phyloP scores from a whole-genome alignment of 139 green algal species.

The Prasinococcaceae sp. region DNA sequence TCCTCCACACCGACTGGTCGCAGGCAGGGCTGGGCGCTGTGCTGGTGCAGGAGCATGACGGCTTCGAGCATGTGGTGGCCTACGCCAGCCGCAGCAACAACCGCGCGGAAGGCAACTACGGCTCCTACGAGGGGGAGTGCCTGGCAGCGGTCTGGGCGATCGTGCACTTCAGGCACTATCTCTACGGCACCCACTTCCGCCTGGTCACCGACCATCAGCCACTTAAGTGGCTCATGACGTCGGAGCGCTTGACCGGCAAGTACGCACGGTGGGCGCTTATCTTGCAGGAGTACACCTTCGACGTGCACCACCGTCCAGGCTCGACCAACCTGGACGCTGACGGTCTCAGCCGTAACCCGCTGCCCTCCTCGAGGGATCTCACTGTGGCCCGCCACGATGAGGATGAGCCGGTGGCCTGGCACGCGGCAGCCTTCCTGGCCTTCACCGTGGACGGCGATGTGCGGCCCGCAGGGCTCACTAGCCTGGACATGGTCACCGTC shows the following conservation, averaged over 20 bases:
- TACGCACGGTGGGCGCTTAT: constrained; percentile 6
- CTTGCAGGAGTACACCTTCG: not conserved
- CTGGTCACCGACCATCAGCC: constrained; percentile 17
- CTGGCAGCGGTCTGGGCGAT: constrained; percentile 7
- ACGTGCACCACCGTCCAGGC: not conserved
- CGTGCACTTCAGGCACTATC: not conserved
- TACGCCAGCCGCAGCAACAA: constrained; percentile 8
- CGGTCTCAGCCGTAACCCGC: not conserved
- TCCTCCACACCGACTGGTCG: constrained; percentile 1
- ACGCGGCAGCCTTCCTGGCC: not conserved
- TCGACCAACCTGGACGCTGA: constrained; percentile 1
- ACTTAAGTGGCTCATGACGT: constrained; percentile 9
- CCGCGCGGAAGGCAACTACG: constrained; percentile 11
- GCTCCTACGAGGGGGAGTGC: constrained; percentile 8
- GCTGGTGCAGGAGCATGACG: constrained; percentile 2
- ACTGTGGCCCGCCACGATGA: too few species aligned
- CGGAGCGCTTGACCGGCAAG: not conserved
- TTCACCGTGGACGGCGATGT: not conserved
- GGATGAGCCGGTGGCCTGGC: too few species aligned
- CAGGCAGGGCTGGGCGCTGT: constrained; percentile 1
- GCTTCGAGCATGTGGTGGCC: constrained; percentile 1
- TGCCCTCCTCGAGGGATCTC: too few species aligned
- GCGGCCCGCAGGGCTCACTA: too few species aligned
- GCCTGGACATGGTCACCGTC: too few species aligned
- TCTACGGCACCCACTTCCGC: constrained; percentile 4